Base-by-base conservation (phyloP, 306 rosid species). In the Sicyos baderoa region DNA sequence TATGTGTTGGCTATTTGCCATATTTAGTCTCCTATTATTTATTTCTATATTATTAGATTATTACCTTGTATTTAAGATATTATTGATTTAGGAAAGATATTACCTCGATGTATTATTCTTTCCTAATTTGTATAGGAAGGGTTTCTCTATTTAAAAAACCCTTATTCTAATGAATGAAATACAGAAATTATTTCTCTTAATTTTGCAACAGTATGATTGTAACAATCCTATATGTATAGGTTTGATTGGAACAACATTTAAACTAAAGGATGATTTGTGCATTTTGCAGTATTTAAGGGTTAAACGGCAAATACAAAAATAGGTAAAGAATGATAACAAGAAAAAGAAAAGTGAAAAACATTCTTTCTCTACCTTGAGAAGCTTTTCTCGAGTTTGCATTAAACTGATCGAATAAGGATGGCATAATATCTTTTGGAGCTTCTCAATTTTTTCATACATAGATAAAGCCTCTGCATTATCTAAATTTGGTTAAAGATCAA, bases 381-480 rank as follows among this genome's bases (percentile, higher is more conserved):
- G 81, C 77, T 84, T 81, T 74, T 92, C 96, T 60, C 93, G 79
- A 76, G 95, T 92, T 85, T 84, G 91, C 87, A 89, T 75, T 83
- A 89, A 79, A 78, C 50, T 75, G 78, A 87, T 78, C 64, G 96
- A 87, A 45, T 79, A 85, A 53, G 83, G 83, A 79, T 89, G 95
- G 78, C 67, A 92, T 60, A 92, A 70, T 70, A 79, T 70, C 75
- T 57, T 83, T 79, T 89, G 91, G 73, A 87, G 81, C 61, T 82
- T 78, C 84, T 89, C 96, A 74, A 81, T 71, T 70, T 56, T 80
- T 84, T 83, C 82, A 58, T 78, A 68, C 50, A 70, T 35, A 63
- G 81, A 66, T 74, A 89, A 53, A 70, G 83, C 81, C 72, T 86
- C 95, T 55, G 77, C 85, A 65, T 54, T 22, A 79, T 85, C 96